Conservation (phyloP, 305 asterid species). For the Fraxinus paxiana region DNA sequence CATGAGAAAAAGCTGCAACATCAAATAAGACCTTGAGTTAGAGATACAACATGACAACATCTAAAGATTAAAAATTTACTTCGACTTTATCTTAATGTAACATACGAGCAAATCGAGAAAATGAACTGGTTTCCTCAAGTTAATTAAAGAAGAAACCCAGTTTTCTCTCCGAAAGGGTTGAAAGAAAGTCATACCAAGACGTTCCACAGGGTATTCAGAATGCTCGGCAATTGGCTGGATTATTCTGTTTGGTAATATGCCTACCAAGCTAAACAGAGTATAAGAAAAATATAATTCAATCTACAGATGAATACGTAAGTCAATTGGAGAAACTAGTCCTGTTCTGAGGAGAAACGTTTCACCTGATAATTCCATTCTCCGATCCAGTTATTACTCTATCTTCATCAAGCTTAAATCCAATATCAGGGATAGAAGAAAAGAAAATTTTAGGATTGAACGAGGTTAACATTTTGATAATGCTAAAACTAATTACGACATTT, state of each 20-base stretch:
- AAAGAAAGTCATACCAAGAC: constrained; percentile 62
- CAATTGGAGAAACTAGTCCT: background rate
- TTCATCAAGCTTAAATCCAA: constrained; percentile 69
- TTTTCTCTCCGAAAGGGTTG: constrained; percentile 2
- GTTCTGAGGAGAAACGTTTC: constrained; percentile 12
- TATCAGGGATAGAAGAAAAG: constrained; percentile 2
- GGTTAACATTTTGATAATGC: background rate
- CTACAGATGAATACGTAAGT: background rate
- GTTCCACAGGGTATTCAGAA: constrained; percentile 77
- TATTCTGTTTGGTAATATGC: constrained; percentile 82
- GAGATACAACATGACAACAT: background rate
- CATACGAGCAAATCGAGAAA: background rate
- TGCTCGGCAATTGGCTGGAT: constrained; percentile 94
- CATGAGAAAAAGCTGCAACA: constrained; percentile 77
- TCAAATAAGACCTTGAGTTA: constrained; percentile 13
- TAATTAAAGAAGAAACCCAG: background rate
- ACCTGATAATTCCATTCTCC: constrained; percentile 88
- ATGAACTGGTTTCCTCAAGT: background rate
- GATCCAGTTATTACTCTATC: constrained; percentile 81
- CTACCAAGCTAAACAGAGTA: constrained; percentile 57
- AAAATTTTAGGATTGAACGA: background rate
- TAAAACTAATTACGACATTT: too few species aligned
- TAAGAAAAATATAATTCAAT: constrained; percentile 3
- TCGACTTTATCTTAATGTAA: background rate
- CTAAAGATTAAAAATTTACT: background rate